A percentile compares a stretch with the other conserved stretches of the same genome.
phyloP scores from a whole-genome alignment of 495 filamentous ascomycete genomes.

The Xylaria scruposa region DNA sequence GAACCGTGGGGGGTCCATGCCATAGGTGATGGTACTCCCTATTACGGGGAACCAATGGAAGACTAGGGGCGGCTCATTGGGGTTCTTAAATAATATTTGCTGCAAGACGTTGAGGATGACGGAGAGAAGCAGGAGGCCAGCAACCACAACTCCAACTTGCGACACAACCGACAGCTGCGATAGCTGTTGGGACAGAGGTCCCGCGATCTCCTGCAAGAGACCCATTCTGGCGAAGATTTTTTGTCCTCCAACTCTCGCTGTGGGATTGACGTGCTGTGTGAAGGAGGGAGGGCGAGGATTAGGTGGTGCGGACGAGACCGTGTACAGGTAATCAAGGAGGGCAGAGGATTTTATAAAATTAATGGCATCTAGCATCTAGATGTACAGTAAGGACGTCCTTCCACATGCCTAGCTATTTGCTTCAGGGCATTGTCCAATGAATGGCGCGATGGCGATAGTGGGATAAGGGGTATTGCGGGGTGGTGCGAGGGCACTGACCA shows the following conservation, averaged over 20 bases:
- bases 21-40: slow-evolving; percentile 80
- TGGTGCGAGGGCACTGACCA: not conserved
- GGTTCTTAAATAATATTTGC: slow-evolving; percentile 73
- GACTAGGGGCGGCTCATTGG: slow-evolving; percentile 78
- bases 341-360: slow-evolving; percentile 24
- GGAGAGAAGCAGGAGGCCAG: slow-evolving; percentile 55
- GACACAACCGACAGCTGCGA: slow-evolving; percentile 49
- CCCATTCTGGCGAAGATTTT: slow-evolving; percentile 51
- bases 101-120: slow-evolving; percentile 70
- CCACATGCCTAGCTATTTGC: not conserved
- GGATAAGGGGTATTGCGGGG: slow-evolving; percentile 21
- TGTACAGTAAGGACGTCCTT: not conserved
- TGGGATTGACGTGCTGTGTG: slow-evolving; percentile 12
- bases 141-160: slow-evolving; percentile 54
- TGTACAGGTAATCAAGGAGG: slow-evolving; percentile 1
- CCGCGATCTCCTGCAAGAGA: slow-evolving; percentile 54
- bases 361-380: slow-evolving; percentile 2
- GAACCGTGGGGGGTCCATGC: slow-evolving; percentile 83
- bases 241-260: slow-evolving; percentile 22
- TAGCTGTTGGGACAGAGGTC: slow-evolving; percentile 52
- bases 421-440: slow-evolving; percentile 21
- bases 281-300: not conserved
- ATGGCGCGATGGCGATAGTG: slow-evolving; percentile 2
- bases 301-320: not conserved
- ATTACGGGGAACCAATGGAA: slow-evolving; percentile 85